Base-by-base conservation (phyloP, 306 rosid species). In the Potentilla sterilis region DNA sequence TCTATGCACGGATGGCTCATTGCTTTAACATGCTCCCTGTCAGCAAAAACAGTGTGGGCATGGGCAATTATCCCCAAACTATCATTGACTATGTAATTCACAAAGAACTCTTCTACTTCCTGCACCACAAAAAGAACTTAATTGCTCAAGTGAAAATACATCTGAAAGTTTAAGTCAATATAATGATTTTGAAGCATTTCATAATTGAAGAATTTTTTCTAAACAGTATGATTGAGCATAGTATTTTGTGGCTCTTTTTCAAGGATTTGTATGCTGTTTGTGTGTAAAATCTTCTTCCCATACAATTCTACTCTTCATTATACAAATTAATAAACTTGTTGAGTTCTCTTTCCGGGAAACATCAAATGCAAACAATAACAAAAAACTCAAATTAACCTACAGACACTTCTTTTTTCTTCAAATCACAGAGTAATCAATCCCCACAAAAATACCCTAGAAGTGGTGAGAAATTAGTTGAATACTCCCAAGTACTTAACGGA, bases 41-140 rank as follows among this genome's bases (percentile, higher is more conserved):
- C 98, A 21, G 98, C 98, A 76, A 85, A 89, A 38, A 77, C 97
- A 6, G 86, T 88, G 82, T 93, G 97, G 35, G 96, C 93, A 84
- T 83, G 89, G 73, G 97, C 85, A 77, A 93, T 86, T 19, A 83
- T 81, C 68, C 98, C 98, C 73, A 89, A 73, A 59, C 81, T 87
- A 81, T 91, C 93, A 49, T 91, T 91, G 38, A 93, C 91, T 18
- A 89, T 84, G 79, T 85, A 91, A 58, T 91, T 80, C 38, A 79
- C 80, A 73, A 91, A 91, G 64, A 85, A 90, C 70, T 88, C 87
- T 81, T 91, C 81, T 32, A 93, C 84, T 47, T 93, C 97, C 97
- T 91, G 93, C 81, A 84, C 21, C 73, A 69, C 48, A 47, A 73
- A 65, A 37, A 24, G 21, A 18, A 55, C 10, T 13, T 35, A 35